Base-by-base conservation (phyloP, 805 yeast genomes). In the Monosporozyma solicola region DNA sequence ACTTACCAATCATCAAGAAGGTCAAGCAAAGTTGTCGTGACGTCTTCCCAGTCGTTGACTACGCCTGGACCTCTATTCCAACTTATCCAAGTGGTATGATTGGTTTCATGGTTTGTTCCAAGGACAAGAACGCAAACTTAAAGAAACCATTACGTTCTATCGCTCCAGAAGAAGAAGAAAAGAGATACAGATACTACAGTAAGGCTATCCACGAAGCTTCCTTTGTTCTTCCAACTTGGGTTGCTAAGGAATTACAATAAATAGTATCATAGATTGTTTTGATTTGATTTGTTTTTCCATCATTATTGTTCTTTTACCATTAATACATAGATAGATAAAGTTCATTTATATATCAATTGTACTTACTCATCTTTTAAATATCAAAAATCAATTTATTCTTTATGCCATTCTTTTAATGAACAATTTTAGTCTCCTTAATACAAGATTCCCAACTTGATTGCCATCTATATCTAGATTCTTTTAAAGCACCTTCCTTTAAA, bases 31-130 rank as follows among this genome's bases (percentile, higher is more conserved):
- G 87, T 59, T 90, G 97, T 73, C 72, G 76, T 59, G 80, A 81
- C 57, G 89, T 92, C 47, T 92, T 92, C 84, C 95, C 97, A 48
- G 86, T 81, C 52, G 97, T 85, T 44, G 94, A 86, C 67, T 91
- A 90, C 69, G 90, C 95, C 35, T 87, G 87, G 75, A 85, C 95
- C 54, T 81, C 94, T 66, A 89, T 91, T 61, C 99, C 99, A 67
- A 91, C 98, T 54, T 92, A 92, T 67, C 96, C 99, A 58, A 84
- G 96, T 20, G 99, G 99, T 59, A 95, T 90, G 70, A 85, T 92
- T 65, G 99, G 98, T n/a, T 88, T 94, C 74, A 88, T 92, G 96
- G 91, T 92, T 55, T 91, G 97, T 71, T 79, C 85, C 57, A 92
- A 90, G 75, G 85, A 87, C 66, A 67, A 79, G 15, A 61, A 70